phyloP scores from a whole-genome alignment of 2,329 filamentous ascomycete species.

The Tolypocladium inflatum region DNA sequence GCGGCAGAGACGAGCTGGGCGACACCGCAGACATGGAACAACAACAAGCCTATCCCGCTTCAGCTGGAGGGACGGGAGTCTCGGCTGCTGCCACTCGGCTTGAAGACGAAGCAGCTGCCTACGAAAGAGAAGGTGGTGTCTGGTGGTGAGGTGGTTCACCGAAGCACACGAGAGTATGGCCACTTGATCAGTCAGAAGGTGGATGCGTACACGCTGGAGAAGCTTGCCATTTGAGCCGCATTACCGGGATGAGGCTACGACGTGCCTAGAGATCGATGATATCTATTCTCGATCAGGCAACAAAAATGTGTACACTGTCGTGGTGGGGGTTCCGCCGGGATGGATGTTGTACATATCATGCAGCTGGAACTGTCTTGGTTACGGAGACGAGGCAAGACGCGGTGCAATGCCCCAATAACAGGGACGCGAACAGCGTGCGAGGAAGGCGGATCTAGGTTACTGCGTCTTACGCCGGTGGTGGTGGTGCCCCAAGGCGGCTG shows the following conservation, averaged over 20 bases:
- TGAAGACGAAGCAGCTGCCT: constrained; percentile 48
- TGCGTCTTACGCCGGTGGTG: background rate
- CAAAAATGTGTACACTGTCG: background rate
- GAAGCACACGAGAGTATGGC: constrained; percentile 64
- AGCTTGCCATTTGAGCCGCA: constrained; percentile 51
- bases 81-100: constrained; percentile 59
- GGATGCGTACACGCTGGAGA: constrained; percentile 75
- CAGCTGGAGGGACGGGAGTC: constrained; percentile 33
- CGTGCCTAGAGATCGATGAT: background rate
- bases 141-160: constrained; percentile 60
- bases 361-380: background rate
- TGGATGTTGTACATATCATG: background rate
- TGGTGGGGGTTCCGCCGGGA: background rate
- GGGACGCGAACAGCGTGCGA: background rate
- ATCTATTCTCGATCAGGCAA: background rate
- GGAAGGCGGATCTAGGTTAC: background rate
- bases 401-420: background rate
- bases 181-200: constrained; percentile 71
- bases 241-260: background rate
- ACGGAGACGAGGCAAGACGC: background rate
- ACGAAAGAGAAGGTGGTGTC: constrained; percentile 50
- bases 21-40: constrained; percentile 17
- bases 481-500: background rate
- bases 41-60: constrained; percentile 32
- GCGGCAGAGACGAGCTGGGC: constrained; percentile 22